Percentiles rank a stretch among this genome's conserved stretches.
Evolutionary conservation across 257 asterid species (phyloP).

Genomic region (Penstemon barbatus): DNA sequence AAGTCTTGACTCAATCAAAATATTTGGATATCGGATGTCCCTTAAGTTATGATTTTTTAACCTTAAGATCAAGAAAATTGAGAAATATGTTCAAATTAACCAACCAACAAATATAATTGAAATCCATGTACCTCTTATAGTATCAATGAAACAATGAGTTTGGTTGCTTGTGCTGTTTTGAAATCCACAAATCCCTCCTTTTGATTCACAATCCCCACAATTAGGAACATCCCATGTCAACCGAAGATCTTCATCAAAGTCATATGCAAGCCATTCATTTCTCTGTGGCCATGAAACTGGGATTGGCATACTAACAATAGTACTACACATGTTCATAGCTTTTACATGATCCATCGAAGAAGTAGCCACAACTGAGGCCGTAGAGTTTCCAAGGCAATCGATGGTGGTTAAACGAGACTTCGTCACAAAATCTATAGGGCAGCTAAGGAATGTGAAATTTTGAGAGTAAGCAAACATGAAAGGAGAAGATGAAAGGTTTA

Average conservation of each 20-base stretch:
- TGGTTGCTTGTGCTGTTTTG: constrained; percentile 28
- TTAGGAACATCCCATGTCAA: constrained; percentile 45
- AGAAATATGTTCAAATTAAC: background rate
- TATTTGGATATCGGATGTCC: background rate
- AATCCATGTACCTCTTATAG: constrained; percentile 29
- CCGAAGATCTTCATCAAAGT: constrained; percentile 30
- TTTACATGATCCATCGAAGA: constrained; percentile 30
- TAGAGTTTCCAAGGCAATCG: constrained; percentile 67
- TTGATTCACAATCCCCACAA: constrained; percentile 45
- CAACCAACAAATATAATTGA: background rate
- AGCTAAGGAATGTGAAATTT: constrained; percentile 59
- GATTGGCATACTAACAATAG: constrained; percentile 32
- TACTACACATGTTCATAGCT: constrained; percentile 45
- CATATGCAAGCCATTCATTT: constrained; percentile 30
- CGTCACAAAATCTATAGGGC: constrained; percentile 36
- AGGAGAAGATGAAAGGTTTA: constrained; percentile 58
- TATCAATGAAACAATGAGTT: constrained; percentile 33
- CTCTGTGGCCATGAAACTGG: constrained; percentile 44
- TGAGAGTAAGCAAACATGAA: constrained; percentile 34
- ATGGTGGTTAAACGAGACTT: constrained; percentile 31
- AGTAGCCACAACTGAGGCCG: constrained; percentile 48
- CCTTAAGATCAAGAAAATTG: background rate
- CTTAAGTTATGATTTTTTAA: background rate
- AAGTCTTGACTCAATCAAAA: constrained; percentile 13
- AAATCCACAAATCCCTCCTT: constrained; percentile 45